These are phyloP conservation scores for Trichosporon sp. DNA, from an alignment of 1,284 basidiomycete species.

Conservation along the genomic window DNA sequence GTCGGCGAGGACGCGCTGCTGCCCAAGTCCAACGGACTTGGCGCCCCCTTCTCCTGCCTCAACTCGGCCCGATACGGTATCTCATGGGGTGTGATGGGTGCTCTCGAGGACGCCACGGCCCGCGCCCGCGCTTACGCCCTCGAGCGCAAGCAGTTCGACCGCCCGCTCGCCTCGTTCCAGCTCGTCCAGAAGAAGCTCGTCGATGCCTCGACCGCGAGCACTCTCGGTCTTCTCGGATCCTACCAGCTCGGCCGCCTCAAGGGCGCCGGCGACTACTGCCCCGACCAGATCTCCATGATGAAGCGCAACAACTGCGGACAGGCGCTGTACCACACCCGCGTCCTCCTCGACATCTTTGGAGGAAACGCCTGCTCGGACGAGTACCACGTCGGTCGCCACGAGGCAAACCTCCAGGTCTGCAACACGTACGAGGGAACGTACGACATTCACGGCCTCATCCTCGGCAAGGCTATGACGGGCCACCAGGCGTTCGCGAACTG, in stretches of 20 bases:
- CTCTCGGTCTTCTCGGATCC: slow-evolving; percentile 73
- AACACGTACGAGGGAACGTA: slow-evolving; percentile 81
- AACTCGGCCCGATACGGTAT: slow-evolving; percentile 89
- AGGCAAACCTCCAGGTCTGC: slow-evolving; percentile 81
- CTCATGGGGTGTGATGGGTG: slow-evolving; percentile 89
- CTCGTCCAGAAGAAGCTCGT: slow-evolving; percentile 94
- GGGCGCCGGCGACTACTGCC: slow-evolving; percentile 66
- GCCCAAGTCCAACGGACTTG: slow-evolving; percentile 67
- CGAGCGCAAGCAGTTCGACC: slow-evolving; percentile 80
- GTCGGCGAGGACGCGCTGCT: slow-evolving; percentile 67
- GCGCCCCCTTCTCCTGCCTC: slow-evolving; percentile 81
- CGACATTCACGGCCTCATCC: slow-evolving; percentile 79
- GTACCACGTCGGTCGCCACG: slow-evolving; percentile 82
- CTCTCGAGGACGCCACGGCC: slow-evolving; percentile 83
- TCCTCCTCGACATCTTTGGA: slow-evolving; percentile 79
- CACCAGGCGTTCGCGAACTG: slow-evolving; percentile 45
- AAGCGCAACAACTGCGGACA: slow-evolving; percentile 97
- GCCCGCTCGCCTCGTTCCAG: slow-evolving; percentile 89
- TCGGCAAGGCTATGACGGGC: slow-evolving; percentile 86
- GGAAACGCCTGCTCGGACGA: slow-evolving; percentile 87
- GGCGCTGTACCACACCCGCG: slow-evolving; percentile 71
- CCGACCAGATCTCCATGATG: slow-evolving; percentile 91
- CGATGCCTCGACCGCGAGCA: slow-evolving; percentile 80
- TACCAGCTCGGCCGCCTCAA: slow-evolving; percentile 80
- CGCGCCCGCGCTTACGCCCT: slow-evolving; percentile 78